phyloP scores from a whole-genome alignment of 345 rosid genomes.

The Pistacia integerrima region DNA sequence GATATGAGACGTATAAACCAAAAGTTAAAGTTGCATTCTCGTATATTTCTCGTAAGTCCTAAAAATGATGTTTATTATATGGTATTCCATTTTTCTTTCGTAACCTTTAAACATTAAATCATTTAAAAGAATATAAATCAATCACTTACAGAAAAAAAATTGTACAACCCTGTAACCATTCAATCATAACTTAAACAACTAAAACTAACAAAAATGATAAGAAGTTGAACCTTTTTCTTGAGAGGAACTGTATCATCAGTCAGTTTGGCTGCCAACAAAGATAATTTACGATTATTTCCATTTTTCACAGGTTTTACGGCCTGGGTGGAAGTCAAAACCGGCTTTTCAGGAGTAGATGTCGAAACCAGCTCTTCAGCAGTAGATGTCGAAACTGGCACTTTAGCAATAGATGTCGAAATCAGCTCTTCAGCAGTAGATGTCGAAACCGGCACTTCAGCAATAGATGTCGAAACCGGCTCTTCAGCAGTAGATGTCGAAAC shows the following conservation, averaged over 20 bases:
- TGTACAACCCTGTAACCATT: background rate
- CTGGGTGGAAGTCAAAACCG: slow-evolving; percentile 16
- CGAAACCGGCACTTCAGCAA: slow-evolving; percentile 13
- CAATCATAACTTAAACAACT: no score
- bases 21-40: background rate
- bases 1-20: background rate
- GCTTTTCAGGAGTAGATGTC: background rate
- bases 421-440: slow-evolving; percentile 31
- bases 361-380: background rate
- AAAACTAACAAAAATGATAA: background rate
- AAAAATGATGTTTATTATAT: background rate
- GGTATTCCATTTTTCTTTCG: no score
- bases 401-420: background rate
- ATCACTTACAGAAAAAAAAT: background rate
- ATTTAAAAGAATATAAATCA: background rate
- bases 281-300: slow-evolving; percentile 21
- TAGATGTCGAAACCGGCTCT: slow-evolving; percentile 17
- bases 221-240: slow-evolving; percentile 44
- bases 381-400: background rate
- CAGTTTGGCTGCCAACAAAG: slow-evolving; percentile 32
- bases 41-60: background rate
- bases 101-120: no score
- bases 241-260: slow-evolving; percentile 51
- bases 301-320: slow-evolving; percentile 13
- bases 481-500: background rate